Evolutionary conservation across 768 basidiomycete genomes (phyloP), one percentile per base, ranked within the genome.

Genomic region (Mycena belliarum): DNA sequence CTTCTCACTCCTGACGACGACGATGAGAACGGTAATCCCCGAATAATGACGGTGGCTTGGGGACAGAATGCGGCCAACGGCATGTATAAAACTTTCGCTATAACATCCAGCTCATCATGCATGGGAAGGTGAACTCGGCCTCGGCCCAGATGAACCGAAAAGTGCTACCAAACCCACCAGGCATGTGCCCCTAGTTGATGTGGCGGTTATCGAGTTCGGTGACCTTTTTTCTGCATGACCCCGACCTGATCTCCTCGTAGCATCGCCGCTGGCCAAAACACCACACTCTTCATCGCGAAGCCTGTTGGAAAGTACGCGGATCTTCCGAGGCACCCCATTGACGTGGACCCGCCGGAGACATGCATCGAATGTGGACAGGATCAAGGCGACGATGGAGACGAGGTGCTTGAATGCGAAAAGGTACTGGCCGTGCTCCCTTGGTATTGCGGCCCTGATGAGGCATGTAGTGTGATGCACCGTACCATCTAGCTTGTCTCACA

Each of bases 41-140:
- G 29, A n/a, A 74, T 84, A 0, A 93, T 96, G 87, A 91, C 91
- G 4, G 87, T 96, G 26, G 87, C 85, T 5, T 93, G 88, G 80
- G 90, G 90, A 1, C 90, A 93, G 68, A 91, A 89, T 62, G 90
- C 90, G n/a, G 81, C 83, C n/a, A 91, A 92, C 65, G 89, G 89
- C 87, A 57, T 21, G 75, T 45, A 9, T 26, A 23, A 15, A 42
- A 24, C 26, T 23, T 1, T 43, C 51, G 25, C 25, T 32, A 9
- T 16, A 23, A 15, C 48, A 24, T 26, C n/a, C 47, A 51, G 38
- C 25, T n/a, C n/a, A 15, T 37, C 21, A 7, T 29, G 18, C 12
- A 20, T 40, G 38, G n/a, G 5, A 59, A 84, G 87, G 86, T 44
- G 93, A 96, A 71, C 83, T 96, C 5, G 93, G 91, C 0, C 73